Evolutionary conservation across 805 yeast genomes (phyloP).

Genomic region (Yarrowia yakushimensis): DNA sequence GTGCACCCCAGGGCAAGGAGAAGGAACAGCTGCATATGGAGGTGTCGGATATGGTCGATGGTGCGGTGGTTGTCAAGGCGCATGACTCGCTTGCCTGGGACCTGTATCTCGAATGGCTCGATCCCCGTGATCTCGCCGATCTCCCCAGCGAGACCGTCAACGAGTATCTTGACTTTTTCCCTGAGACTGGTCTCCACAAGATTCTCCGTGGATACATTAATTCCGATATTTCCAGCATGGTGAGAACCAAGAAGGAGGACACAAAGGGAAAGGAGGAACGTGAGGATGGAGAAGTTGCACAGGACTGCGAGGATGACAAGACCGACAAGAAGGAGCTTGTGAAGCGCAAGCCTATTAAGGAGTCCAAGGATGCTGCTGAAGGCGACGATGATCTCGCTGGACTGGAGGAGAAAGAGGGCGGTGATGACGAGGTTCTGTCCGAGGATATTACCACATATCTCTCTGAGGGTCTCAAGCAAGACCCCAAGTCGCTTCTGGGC

Average conservation of each 20-base stretch:
- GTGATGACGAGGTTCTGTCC: constrained; percentile 38
- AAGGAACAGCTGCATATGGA: constrained; percentile 44
- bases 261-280: constrained; percentile 28
- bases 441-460: constrained; percentile 48
- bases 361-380: constrained; percentile 15
- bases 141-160: constrained; percentile 48
- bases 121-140: constrained; percentile 48
- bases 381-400: constrained; percentile 30
- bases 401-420: constrained; percentile 32
- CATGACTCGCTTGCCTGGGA: constrained; percentile 67
- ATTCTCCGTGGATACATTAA: constrained; percentile 58
- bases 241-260: constrained; percentile 27
- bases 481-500: constrained; percentile 50
- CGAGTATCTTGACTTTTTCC: constrained; percentile 56
- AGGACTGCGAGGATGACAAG: constrained; percentile 29
- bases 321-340: constrained; percentile 16
- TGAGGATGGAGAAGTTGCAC: constrained; percentile 32
- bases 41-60: constrained; percentile 58
- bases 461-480: constrained; percentile 47
- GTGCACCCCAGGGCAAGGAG: constrained; percentile 45
- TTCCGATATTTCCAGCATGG: constrained; percentile 66
- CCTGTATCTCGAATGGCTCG: constrained; percentile 69
- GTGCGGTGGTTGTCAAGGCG: constrained; percentile 66
- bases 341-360: background rate
- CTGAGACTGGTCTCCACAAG: constrained; percentile 57